Percentiles rank a stretch among this genome's conserved stretches.
Conservation (phyloP, 1,139 yeast genomes). For the Saccharomyces uvarum region DNA sequence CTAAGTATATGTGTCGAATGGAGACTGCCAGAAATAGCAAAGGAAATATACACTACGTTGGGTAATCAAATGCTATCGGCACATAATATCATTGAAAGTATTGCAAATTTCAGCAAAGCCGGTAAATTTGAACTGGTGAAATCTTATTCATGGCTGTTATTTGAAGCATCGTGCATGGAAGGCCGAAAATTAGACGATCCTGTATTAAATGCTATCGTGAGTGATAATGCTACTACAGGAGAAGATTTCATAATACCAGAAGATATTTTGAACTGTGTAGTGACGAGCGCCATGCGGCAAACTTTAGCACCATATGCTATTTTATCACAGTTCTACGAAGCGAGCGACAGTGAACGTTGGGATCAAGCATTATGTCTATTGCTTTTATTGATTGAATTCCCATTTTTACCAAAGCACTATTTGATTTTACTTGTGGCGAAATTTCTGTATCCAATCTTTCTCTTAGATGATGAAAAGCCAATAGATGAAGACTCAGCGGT, state of each 20-base stretch:
- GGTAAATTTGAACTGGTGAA: conserved; percentile 44
- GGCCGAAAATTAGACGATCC: conserved; percentile 50
- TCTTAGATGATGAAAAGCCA: conserved; percentile 13
- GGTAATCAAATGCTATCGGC: conserved; percentile 31
- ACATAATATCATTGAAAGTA: conserved; percentile 47
- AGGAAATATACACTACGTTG: conserved; percentile 38
- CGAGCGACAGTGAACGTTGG: conserved; percentile 25
- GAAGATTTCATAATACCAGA: conserved; percentile 18
- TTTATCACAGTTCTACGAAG: conserved; percentile 42
- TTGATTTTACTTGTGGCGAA: conserved; percentile 28
- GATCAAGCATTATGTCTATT: conserved; percentile 35
- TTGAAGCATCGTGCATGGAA: conserved; percentile 53
- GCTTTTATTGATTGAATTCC: conserved; percentile 52
- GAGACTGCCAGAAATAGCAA: conserved; percentile 47
- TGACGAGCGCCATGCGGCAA: conserved; percentile 55
- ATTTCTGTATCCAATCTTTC: conserved; percentile 25
- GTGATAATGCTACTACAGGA: conserved; percentile 26
- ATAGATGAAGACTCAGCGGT: conserved; percentile 19
- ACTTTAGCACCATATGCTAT: conserved; percentile 70
- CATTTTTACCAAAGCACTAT: conserved; percentile 55
- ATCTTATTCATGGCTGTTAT: conserved; percentile 42
- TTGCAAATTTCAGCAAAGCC: conserved; percentile 59
- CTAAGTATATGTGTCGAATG: conserved; percentile 48
- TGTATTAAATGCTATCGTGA: conserved; percentile 47
- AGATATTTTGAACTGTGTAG: conserved; percentile 22